Percentiles rank a stretch among this genome's conserved stretches.
Evolutionary conservation across 2,329 filamentous ascomycete genomes (phyloP).

Genomic region (Leptographium wingfieldii): DNA sequence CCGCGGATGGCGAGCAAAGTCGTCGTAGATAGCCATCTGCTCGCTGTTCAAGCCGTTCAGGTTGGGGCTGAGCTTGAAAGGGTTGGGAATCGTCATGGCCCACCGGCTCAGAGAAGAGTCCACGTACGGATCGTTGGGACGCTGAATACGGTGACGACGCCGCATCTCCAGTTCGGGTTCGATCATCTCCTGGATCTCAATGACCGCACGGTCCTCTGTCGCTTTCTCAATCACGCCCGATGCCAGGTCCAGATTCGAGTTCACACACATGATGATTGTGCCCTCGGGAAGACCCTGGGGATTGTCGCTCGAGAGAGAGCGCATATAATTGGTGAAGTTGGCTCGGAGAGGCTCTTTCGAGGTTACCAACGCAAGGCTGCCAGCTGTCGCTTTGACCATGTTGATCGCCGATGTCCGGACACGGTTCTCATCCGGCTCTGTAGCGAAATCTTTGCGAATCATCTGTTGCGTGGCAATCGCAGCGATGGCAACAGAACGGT

Average conservation of each 20-base stretch:
- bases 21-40: slow-evolving; percentile 92
- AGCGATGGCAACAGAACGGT: slow-evolving; percentile 93
- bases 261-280: slow-evolving; percentile 95
- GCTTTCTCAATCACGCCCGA: slow-evolving; percentile 92
- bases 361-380: slow-evolving; percentile 89
- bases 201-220: slow-evolving; percentile 82
- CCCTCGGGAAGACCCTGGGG: slow-evolving; percentile 82
- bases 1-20: slow-evolving; percentile 80
- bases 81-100: slow-evolving; percentile 87
- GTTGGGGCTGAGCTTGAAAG: slow-evolving; percentile 70
- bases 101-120: slow-evolving; percentile 75
- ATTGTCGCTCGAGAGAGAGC: slow-evolving; percentile 53
- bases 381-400: slow-evolving; percentile 90
- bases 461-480: slow-evolving; percentile 94
- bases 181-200: slow-evolving; percentile 91
- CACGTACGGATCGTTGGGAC: slow-evolving; percentile 74
- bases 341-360: slow-evolving; percentile 94
- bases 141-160: slow-evolving; percentile 58
- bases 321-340: slow-evolving; percentile 95
- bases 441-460: slow-evolving; percentile 91
- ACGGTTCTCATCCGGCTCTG: slow-evolving; percentile 79
- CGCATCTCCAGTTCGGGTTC: slow-evolving; percentile 68
- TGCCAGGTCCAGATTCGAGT: slow-evolving; percentile 88
- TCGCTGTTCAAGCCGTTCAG: slow-evolving; percentile 67
- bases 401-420: slow-evolving; percentile 77